Evolutionary conservation across 129 eudicot species (phyloP), one percentile per base, ranked within the genome.

Genomic region (Scalesia atractyloides): DNA sequence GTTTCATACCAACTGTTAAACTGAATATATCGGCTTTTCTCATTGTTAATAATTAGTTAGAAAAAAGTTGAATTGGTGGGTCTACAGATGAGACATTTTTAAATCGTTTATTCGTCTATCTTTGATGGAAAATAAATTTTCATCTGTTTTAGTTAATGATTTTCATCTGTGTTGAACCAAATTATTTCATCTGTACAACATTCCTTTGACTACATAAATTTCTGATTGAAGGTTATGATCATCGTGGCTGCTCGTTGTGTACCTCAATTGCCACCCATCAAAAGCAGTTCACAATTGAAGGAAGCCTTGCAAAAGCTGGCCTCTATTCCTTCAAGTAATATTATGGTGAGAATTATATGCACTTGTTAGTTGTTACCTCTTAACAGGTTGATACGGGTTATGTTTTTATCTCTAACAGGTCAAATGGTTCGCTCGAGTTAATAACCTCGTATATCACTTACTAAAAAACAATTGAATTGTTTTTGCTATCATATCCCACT

Each of bases 211-310:
- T 22, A 22, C 26, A 22, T 22, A 22, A 22, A 22, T 37, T 37
- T 37, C 43, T 37, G 43, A 63, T 79, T 85, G 59, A 86, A 92
- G 97, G 78, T 92, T 74, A 92, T 96, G 3, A 78, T 92, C 48
- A 77, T 92, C 69, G 97, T 89, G 82, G 96, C 96, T 79, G 97
- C 94, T 26, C 86, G 80, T 69, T 96, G 91, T 61, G 86, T 81
- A 34, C 73, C 83, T 80, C 85, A 85, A 70, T 64, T 92, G 77
- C 97, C 96, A 15, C 53, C 94, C 19, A 83, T 92, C 33, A 83
- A 88, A 59, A 76, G 80, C 33, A 89, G 91, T 73, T 73, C 75
- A 66, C 86, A 92, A 65, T 78, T 92, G 89, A 89, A 92, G 74
- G 89, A 84, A 50, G 97, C 91, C 59, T 60, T 92, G 68, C 94